Evolutionary conservation across 2,329 filamentous ascomycete species (phyloP), one percentile per base, ranked within the genome.

Genomic region (Talaromyces sp.): DNA sequence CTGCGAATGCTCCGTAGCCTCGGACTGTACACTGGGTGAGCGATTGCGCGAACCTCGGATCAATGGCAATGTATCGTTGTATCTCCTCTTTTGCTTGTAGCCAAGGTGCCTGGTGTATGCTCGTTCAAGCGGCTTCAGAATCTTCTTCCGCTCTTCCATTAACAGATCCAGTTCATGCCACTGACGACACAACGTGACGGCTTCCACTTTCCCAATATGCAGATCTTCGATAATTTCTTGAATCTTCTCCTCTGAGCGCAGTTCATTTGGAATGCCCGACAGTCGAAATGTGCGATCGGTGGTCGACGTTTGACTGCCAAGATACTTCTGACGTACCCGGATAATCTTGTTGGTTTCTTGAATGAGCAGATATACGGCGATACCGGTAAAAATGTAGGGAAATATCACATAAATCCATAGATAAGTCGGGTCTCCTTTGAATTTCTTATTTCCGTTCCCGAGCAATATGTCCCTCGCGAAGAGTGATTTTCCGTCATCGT

Each of bases 361-460:
- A 66, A 94, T 87, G 71, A 98, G 88, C 70, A 94, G 86, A 74
- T 93, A 96, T 13, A 97, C 81, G 0, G 91, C 90, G 49, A 98
- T 79, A 1, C 83, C 87, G 6, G 90, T 94, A 77, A 98, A 99
- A 60, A 98, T 84, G 80, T 97, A 99, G 1, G 93, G 91, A 72
- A 99, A 99, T n/a, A 91, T 83, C 15, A 97, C 86, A 73, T 98
- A 97, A 17, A 94, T 91, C 93, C 94, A 97, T 1, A 97, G 81
- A 71, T 93, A 97, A 65, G 83, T 74, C 9, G 75, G 75, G 39
- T 79, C 75, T 0, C 71, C 69, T 75, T 64, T 77, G 73, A 17
- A 71, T 66, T 47, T 73, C 22, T 70, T 69, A 22, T 68, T 63
- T 47, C 39, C 19, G 11, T 60, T 41, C 7, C 57, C 59, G 2